These are phyloP conservation scores for Globisporangium middletonii DNA, from an alignment of 352 stramenopile genomes.

Conservation along the genomic window DNA sequence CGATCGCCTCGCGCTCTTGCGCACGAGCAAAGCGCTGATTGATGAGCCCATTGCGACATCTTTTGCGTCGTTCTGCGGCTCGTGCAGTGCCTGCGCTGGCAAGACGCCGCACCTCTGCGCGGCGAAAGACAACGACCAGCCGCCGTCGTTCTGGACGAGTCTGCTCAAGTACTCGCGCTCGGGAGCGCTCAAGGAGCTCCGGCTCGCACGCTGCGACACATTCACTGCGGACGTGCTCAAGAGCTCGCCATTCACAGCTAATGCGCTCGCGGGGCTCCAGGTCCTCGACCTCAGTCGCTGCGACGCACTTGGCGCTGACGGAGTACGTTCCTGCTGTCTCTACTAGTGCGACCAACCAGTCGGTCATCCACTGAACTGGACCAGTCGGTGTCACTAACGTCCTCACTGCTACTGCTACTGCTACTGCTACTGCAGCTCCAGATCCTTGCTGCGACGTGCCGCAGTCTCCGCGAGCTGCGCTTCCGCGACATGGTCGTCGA, in stretches of 20 bases:
- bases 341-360: too few relatives aligned
- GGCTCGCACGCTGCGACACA: conserved; percentile 40
- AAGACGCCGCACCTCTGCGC: conserved; percentile 58
- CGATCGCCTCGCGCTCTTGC: conserved; percentile 59
- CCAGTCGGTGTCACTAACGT: background rate
- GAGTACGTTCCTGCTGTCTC: conserved; percentile 11
- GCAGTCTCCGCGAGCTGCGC: conserved; percentile 45
- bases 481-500: conserved; percentile 73
- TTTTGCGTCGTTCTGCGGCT: conserved; percentile 56
- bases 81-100: conserved; percentile 36
- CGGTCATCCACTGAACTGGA: background rate
- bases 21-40: conserved; percentile 29
- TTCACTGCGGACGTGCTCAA: conserved; percentile 39
- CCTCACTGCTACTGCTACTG: background rate
- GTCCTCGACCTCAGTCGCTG: conserved; percentile 66
- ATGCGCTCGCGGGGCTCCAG: conserved; percentile 32
- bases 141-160: conserved; percentile 43
- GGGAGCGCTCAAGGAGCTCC: conserved; percentile 35
- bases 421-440: conserved; percentile 12
- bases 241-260: conserved; percentile 11
- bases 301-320: conserved; percentile 31
- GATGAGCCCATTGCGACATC: conserved; percentile 32
- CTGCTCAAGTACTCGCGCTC: conserved; percentile 31
- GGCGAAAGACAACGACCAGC: conserved; percentile 23
- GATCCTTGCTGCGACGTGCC: conserved; percentile 37